Conservation (phyloP, 176 grass and related monocot species). For the Oryza meyeriana region DNA sequence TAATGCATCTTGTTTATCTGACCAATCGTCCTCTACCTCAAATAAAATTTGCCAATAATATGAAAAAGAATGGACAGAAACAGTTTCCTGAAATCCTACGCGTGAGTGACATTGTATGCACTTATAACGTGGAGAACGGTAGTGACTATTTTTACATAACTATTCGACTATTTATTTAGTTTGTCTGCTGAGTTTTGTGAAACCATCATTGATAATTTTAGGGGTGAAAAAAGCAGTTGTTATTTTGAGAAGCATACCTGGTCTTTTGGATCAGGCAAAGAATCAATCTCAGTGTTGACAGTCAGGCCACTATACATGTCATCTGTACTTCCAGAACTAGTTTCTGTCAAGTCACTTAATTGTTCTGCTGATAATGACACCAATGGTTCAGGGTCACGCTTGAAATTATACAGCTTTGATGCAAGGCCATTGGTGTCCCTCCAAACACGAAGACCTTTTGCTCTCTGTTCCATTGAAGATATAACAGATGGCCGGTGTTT, state of each 20-base stretch:
- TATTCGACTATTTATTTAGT: background rate
- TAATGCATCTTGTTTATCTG: background rate
- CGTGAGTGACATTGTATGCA: background rate
- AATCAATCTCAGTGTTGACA: slow-evolving; percentile 66
- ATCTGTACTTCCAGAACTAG: slow-evolving; percentile 43
- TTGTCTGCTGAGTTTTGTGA: background rate
- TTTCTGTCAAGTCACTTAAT: slow-evolving; percentile 34
- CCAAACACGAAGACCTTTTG: slow-evolving; percentile 64
- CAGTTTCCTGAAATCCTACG: slow-evolving; percentile 17
- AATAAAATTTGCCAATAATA: slow-evolving; percentile 1
- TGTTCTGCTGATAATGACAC: slow-evolving; percentile 59
- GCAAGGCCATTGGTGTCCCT: slow-evolving; percentile 78
- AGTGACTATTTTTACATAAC: background rate
- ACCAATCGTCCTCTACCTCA: background rate
- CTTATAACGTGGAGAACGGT: background rate
- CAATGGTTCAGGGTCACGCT: slow-evolving; percentile 66
- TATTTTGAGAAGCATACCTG: slow-evolving; percentile 54
- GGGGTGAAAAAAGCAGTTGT: slow-evolving; percentile 2
- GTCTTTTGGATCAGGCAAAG: slow-evolving; percentile 91
- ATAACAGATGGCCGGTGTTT: slow-evolving; percentile 91
- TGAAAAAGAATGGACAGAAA: background rate
- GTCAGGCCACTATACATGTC: slow-evolving; percentile 56
- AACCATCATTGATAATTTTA: background rate
- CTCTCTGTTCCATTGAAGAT: slow-evolving; percentile 89
- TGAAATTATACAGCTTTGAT: slow-evolving; percentile 83